Base-by-base conservation (phyloP, 1,139 yeast species). In the Pichia sp. region DNA sequence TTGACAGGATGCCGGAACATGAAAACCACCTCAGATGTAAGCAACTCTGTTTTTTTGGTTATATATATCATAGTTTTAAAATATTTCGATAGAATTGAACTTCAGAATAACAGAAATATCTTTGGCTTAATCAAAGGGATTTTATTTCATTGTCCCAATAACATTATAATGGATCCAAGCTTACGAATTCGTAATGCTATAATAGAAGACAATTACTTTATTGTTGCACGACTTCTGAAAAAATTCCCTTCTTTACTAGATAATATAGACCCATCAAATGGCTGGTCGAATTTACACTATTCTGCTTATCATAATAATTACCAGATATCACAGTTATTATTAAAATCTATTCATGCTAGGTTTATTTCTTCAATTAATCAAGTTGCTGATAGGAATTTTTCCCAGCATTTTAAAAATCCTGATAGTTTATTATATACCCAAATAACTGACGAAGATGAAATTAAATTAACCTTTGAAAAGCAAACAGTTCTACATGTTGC, bases 221-320 rank as follows among this genome's bases (percentile, higher is more conserved):
- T 86, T 27, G 92, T 86, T 32, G 75, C 79, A 54, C 73, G 96
- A 30, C 67, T 92, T 10, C 64, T 90, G 16, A 70, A 74, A 44
- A 71, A 94, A 41, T 85, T 75, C 57, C 96, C 97, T 0, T 85
- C 81, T 33, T 69, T 89, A 39, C 68, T 94, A 64, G 79, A 82
- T 46, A 87, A 89, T 59, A 71, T 80, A 24, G 90, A 92, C 60
- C 70, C 81, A 12, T 49, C 68, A 36, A 79, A 83, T 55, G 97
- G 97, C 1, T 90, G 97, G 97, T 74, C 86, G 36, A 85, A 87
- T 42, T 70, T 90, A 40, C 97, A 90, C 64, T 89, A 87, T 63
- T 92, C 96, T 1, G 80, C 95, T 8, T 84, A 66, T 59, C 68
- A 85, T 55, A 96, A 97, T 30, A 77, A 85, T 54, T 86, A 85